Conservation (phyloP, 805 yeast genomes). For the Metschnikowia gelsemii region DNA sequence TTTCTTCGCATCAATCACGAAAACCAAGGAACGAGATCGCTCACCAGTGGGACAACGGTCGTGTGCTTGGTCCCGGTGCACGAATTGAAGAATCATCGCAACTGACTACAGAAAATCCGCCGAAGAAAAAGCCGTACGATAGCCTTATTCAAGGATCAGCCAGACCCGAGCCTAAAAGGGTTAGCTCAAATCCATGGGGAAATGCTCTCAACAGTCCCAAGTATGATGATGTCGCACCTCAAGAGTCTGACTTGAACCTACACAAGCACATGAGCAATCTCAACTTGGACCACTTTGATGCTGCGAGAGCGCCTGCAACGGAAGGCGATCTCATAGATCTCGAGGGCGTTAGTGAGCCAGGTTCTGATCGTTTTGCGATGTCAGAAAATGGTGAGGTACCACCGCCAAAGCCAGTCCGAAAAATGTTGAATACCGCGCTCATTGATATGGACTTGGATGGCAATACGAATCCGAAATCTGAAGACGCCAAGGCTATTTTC, state of each 20-base stretch:
- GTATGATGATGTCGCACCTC: neutral
- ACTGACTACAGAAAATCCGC: neutral
- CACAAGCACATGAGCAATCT: conserved; percentile 8
- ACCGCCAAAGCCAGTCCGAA: conserved; percentile 2
- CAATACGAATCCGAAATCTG: conserved; percentile 4
- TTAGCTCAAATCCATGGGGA: conserved; percentile 21
- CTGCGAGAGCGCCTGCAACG: neutral
- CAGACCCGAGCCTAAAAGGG: conserved; percentile 10
- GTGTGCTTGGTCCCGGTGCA: neutral
- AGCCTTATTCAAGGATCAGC: neutral
- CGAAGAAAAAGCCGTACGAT: neutral
- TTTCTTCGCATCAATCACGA: neutral
- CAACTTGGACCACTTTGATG: conserved; percentile 2
- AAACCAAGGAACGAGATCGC: neutral
- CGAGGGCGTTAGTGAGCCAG: neutral
- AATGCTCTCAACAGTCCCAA: conserved; percentile 10
- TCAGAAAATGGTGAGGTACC: neutral
- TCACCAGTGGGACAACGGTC: neutral
- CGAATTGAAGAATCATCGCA: neutral
- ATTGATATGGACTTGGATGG: conserved; percentile 27
- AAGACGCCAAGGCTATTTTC: conserved; percentile 26
- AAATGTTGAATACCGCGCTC: conserved; percentile 1
- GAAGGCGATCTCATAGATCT: conserved; percentile 10
- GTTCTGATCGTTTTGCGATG: neutral
- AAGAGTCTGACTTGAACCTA: conserved; percentile 6